phyloP scores from a whole-genome alignment of 2,329 filamentous ascomycete genomes.

The Pseudocercospora eumusae region DNA sequence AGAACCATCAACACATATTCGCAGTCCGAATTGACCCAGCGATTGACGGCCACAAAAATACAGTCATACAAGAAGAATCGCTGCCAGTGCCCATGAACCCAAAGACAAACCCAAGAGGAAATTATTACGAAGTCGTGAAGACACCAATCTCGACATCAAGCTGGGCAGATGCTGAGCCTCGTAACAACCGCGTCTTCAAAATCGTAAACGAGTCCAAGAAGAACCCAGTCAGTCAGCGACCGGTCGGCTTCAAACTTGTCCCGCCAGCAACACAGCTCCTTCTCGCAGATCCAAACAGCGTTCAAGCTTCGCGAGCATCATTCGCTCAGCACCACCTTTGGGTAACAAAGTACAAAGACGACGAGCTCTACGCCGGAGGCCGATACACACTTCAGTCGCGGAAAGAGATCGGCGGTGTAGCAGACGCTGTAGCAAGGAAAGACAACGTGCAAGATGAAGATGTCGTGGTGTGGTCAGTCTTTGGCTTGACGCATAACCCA shows the following conservation, averaged over 20 bases:
- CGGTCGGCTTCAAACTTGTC: conserved; percentile 54
- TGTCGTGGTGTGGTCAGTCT: conserved; percentile 47
- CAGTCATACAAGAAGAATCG: conserved; percentile 55
- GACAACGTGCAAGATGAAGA: conserved; percentile 43
- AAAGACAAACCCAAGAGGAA: conserved; percentile 59
- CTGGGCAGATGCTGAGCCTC: conserved; percentile 52
- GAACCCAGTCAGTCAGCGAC: conserved; percentile 52
- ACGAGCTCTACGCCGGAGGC: conserved; percentile 62
- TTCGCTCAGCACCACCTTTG: conserved; percentile 62
- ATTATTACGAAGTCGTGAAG: conserved; percentile 51
- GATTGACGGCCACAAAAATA: conserved; percentile 50
- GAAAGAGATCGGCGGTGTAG: conserved; percentile 47
- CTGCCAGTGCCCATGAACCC: conserved; percentile 59
- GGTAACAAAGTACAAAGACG: conserved; percentile 59
- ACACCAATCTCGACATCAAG: conserved; percentile 52
- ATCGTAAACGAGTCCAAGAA: conserved; percentile 49
- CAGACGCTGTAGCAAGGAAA: background rate
- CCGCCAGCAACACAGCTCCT: conserved; percentile 55
- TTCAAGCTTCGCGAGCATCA: conserved; percentile 59
- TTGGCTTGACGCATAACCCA: conserved; percentile 47
- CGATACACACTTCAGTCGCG: conserved; percentile 57
- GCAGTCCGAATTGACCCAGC: conserved; percentile 52
- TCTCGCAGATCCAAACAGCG: conserved; percentile 54
- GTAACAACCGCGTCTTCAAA: conserved; percentile 52
- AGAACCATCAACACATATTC: conserved; percentile 77